Conservation (phyloP, 2,329 filamentous ascomycete genomes). For the Sporothrix sp. region DNA sequence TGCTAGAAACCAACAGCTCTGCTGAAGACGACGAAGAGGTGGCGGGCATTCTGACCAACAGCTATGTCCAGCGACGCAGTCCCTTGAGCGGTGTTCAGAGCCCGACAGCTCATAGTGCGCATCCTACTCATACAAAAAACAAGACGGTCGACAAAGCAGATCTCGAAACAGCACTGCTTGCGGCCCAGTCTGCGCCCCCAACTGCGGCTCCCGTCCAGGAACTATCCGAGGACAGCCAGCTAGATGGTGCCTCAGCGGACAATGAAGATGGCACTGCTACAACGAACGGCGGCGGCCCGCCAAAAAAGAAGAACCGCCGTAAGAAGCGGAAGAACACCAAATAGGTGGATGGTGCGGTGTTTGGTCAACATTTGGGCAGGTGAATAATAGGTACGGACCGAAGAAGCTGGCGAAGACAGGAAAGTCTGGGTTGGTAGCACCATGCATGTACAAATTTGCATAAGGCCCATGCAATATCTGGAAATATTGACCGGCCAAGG, state of each 20-base stretch:
- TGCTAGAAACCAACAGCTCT: constrained; percentile 40
- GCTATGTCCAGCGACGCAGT: neutral
- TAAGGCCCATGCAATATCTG: neutral
- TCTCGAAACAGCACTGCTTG: constrained; percentile 7
- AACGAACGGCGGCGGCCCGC: constrained; percentile 10
- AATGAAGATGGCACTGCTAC: constrained; percentile 8
- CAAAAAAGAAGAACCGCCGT: constrained; percentile 30
- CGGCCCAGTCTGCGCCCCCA: neutral
- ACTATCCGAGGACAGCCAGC: neutral
- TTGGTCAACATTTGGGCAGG: too few relatives aligned
- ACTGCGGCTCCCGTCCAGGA: too few relatives aligned
- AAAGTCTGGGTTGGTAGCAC: neutral
- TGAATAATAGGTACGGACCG: too few relatives aligned
- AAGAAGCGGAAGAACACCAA: constrained; percentile 24
- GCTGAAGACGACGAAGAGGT: constrained; percentile 28
- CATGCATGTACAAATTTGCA: neutral
- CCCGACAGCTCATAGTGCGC: neutral
- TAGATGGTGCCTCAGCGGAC: neutral
- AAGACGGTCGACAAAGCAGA: constrained; percentile 11
- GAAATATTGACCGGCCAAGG: neutral
- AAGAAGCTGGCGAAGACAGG: neutral
- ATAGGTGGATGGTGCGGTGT: too few relatives aligned
- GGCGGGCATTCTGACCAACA: neutral
- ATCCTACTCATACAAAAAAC: constrained; percentile 10
- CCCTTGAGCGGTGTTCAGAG: constrained; percentile 6